A percentile compares a stretch with the other conserved stretches of the same genome.
Evolutionary conservation across 768 basidiomycete species (phyloP).

Genomic region (Tulasnella sp.): DNA sequence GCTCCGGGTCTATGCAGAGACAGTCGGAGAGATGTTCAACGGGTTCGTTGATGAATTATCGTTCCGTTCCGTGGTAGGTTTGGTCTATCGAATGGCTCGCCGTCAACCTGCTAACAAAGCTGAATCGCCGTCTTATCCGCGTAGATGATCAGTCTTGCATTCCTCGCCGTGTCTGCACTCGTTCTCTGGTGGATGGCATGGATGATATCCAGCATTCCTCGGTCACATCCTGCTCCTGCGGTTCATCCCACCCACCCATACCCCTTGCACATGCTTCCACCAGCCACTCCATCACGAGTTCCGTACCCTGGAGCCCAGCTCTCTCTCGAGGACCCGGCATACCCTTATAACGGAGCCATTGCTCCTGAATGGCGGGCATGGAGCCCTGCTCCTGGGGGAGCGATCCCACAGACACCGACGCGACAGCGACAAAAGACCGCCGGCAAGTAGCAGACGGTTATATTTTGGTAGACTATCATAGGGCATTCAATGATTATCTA

Average conservation of each 20-base stretch:
- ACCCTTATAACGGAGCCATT: not conserved
- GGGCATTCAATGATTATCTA: not conserved
- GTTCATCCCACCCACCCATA: not conserved
- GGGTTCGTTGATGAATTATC: constrained; percentile 96
- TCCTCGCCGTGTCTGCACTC: not conserved
- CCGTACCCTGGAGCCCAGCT: not conserved
- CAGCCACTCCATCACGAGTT: not conserved
- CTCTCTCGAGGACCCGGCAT: not conserved
- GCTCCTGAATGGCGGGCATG: not conserved
- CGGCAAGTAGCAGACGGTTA: not conserved
- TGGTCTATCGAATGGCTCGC: not conserved
- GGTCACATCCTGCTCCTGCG: not conserved
- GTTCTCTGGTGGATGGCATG: constrained; percentile 6
- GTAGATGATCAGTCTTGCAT: not conserved
- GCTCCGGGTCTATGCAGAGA: constrained; percentile 86
- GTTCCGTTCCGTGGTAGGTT: constrained; percentile 89
- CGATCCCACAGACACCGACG: not conserved
- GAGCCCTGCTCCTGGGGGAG: not conserved
- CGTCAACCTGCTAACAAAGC: not conserved
- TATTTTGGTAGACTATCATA: not conserved
- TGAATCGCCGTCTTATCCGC: not conserved
- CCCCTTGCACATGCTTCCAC: not conserved
- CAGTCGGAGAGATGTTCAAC: constrained; percentile 94
- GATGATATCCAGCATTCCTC: not conserved
- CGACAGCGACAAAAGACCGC: constrained; percentile 2